Evolutionary conservation across 2,329 filamentous ascomycete genomes (phyloP).

Genomic region (Hymenoscyphus linearis): DNA sequence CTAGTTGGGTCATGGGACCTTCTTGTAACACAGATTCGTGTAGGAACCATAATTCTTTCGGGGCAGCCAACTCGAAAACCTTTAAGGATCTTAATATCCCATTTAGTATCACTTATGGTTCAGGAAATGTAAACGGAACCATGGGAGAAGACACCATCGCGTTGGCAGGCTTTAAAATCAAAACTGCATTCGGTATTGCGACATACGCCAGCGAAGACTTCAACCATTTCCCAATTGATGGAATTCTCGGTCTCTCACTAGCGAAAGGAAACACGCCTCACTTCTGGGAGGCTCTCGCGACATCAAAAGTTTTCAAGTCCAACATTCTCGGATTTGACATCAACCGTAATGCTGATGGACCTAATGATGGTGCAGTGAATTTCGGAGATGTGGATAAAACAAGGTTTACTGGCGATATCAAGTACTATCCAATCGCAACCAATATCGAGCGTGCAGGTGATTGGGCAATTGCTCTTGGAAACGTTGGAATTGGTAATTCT

Average conservation of each 20-base stretch:
- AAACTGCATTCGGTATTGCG: constrained; percentile 68
- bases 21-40: constrained; percentile 65
- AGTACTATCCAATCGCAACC: constrained; percentile 53
- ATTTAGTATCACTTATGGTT: constrained; percentile 71
- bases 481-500: constrained; percentile 57
- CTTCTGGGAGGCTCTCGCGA: constrained; percentile 58
- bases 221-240: constrained; percentile 74
- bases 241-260: constrained; percentile 74
- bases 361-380: constrained; percentile 69
- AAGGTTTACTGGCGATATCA: constrained; percentile 63
- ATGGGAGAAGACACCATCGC: constrained; percentile 61
- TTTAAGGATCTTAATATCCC: constrained; percentile 45
- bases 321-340: constrained; percentile 71
- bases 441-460: constrained; percentile 48
- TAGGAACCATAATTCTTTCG: constrained; percentile 63
- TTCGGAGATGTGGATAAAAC: constrained; percentile 66
- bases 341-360: constrained; percentile 58
- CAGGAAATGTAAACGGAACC: constrained; percentile 64
- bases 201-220: constrained; percentile 70
- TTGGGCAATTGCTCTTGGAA: constrained; percentile 70
- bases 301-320: constrained; percentile 50
- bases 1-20: constrained; percentile 78
- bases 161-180: constrained; percentile 59
- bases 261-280: constrained; percentile 52
- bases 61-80: constrained; percentile 58